These are phyloP conservation scores for Tricholoma hemisulphureum DNA, from an alignment of 768 basidiomycete species.

Conservation along the genomic window DNA sequence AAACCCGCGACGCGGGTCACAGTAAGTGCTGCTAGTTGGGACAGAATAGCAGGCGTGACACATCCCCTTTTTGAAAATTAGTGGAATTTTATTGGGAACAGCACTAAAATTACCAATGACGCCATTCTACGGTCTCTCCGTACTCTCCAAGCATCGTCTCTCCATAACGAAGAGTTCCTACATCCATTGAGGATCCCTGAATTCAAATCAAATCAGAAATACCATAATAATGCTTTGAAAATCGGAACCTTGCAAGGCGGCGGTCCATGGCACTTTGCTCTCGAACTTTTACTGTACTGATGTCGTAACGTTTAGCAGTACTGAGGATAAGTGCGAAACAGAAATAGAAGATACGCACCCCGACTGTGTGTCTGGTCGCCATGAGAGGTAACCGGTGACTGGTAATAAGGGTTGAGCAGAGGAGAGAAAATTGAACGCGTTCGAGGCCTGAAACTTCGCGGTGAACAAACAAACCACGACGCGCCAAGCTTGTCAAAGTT, in stretches of 20 bases:
- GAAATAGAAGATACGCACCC: constrained; percentile 13
- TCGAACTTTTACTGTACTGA: constrained; percentile 71
- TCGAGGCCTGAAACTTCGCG: constrained; percentile 6
- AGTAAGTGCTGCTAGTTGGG: constrained; percentile 42
- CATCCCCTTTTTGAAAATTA: constrained; percentile 57
- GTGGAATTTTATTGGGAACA: constrained; percentile 1
- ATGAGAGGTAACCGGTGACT: neutral
- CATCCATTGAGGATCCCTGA: constrained; percentile 48
- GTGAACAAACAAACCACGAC: constrained; percentile 37
- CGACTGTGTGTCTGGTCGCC: constrained; percentile 17
- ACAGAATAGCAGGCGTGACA: constrained; percentile 58
- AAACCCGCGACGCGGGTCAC: constrained; percentile 52
- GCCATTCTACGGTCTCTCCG: constrained; percentile 71
- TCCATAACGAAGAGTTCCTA: constrained; percentile 68
- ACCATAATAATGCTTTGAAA: neutral
- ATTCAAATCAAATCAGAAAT: neutral
- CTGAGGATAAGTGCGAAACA: neutral
- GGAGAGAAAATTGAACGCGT: constrained; percentile 12
- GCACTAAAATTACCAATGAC: constrained; percentile 58
- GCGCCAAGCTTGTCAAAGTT: constrained; percentile 19
- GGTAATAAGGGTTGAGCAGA: neutral
- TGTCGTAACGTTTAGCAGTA: neutral
- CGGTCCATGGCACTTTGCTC: constrained; percentile 68
- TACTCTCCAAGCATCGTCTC: constrained; percentile 40
- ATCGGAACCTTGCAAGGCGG: constrained; percentile 49